A percentile compares a stretch with the other conserved stretches of the same genome.
Conservation (phyloP, 1,284 basidiomycete species). For the Coriolopsis trogii region DNA sequence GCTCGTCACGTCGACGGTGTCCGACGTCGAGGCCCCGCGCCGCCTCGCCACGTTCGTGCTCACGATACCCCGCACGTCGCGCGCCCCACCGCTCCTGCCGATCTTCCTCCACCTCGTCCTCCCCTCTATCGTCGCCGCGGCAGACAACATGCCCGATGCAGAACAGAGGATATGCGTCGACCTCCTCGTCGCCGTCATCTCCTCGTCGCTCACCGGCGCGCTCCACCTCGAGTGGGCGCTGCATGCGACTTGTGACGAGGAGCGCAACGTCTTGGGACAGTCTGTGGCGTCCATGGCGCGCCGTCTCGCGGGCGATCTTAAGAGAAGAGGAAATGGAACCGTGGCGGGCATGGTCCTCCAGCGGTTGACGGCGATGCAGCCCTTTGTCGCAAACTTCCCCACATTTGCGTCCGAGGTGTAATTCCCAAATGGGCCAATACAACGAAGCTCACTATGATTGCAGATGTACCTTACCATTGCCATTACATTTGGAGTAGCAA, state of each 20-base stretch:
- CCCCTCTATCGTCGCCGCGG: conserved; percentile 56
- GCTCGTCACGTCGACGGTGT: conserved; percentile 10
- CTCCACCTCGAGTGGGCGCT: conserved; percentile 72
- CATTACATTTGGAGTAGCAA: background rate
- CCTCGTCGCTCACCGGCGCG: conserved; percentile 63
- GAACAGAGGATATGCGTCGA: conserved; percentile 62
- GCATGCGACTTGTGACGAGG: conserved; percentile 52
- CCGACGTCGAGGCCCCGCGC: conserved; percentile 55
- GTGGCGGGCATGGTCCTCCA: conserved; percentile 58
- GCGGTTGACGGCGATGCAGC: conserved; percentile 58
- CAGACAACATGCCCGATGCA: conserved; percentile 46
- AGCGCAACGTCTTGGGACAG: conserved; percentile 55
- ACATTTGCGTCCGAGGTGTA: conserved; percentile 55
- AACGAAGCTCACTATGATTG: background rate
- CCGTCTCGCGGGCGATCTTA: conserved; percentile 59
- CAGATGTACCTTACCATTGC: background rate
- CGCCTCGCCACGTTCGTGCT: conserved; percentile 68
- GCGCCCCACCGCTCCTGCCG: conserved; percentile 65
- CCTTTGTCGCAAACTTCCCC: conserved; percentile 75
- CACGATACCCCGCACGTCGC: conserved; percentile 52
- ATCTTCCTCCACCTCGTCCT: conserved; percentile 69
- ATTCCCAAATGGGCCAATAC: no score
- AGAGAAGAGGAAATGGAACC: conserved; percentile 50
- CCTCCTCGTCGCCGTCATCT: conserved; percentile 60
- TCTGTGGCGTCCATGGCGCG: conserved; percentile 64